These are phyloP conservation scores for Boletales sp. DNA, from an alignment of 768 basidiomycete genomes.

Conservation along the genomic window DNA sequence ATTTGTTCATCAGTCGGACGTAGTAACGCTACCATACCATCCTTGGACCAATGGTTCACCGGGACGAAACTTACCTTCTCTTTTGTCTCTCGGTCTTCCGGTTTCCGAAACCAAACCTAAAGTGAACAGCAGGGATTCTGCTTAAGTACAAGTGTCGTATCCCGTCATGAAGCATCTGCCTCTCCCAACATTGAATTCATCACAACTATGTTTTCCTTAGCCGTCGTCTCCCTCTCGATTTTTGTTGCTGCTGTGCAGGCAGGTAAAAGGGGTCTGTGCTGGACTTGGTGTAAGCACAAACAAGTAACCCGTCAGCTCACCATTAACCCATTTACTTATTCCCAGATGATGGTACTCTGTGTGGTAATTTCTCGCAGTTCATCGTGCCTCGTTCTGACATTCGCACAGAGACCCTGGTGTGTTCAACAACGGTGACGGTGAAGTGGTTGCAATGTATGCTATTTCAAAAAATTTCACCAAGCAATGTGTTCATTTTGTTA, in stretches of 20 bases:
- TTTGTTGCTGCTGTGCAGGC: conserved; percentile 23
- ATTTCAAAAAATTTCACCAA: background rate
- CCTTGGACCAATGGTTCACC: too few relatives aligned
- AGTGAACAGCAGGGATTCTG: too few relatives aligned
- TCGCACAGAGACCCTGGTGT: conserved; percentile 26
- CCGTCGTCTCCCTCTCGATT: conserved; percentile 14
- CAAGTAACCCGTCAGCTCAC: background rate
- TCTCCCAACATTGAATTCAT: too few relatives aligned
- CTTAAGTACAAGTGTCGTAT: too few relatives aligned
- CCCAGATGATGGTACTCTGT: conserved; percentile 31
- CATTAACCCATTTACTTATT: background rate
- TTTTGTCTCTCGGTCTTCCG: too few relatives aligned
- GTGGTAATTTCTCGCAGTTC: background rate
- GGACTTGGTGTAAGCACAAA: conserved; percentile 23
- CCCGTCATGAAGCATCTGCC: too few relatives aligned
- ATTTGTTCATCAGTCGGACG: too few relatives aligned
- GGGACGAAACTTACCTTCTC: too few relatives aligned
- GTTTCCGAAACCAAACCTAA: too few relatives aligned
- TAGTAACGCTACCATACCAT: too few relatives aligned
- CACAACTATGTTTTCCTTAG: conserved; percentile 1
- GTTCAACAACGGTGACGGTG: conserved; percentile 31
- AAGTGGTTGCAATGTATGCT: conserved; percentile 33
- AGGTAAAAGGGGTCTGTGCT: conserved; percentile 27
- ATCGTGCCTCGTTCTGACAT: background rate
- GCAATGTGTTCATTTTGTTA: background rate